These are phyloP conservation scores for Tricladium varicosporioides DNA, from an alignment of 2,329 filamentous ascomycete genomes.

Conservation along the genomic window DNA sequence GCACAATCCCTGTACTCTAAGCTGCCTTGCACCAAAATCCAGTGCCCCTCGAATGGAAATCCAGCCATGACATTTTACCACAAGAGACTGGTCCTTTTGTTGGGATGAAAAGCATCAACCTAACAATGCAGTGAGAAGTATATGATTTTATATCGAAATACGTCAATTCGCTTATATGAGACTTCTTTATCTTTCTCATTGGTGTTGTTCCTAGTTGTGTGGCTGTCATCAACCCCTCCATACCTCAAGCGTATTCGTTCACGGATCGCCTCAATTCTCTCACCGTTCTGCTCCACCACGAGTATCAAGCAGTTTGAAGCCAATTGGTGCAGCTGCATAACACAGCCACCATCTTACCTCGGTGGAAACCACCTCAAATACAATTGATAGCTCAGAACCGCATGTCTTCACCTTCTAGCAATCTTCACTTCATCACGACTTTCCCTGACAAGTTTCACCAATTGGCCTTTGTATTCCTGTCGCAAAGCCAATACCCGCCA, in stretches of 20 bases:
- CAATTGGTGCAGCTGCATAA: neutral
- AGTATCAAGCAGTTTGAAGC: neutral
- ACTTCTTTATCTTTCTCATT: neutral
- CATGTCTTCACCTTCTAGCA: neutral
- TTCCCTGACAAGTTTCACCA: neutral
- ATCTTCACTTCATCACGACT: neutral
- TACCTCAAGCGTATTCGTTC: neutral
- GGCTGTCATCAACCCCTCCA: neutral
- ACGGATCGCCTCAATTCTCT: neutral
- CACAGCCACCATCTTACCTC: neutral
- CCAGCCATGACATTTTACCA: neutral
- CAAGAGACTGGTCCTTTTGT: neutral
- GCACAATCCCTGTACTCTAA: constrained; percentile 4
- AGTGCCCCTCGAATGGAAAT: neutral
- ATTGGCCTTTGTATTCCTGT: neutral
- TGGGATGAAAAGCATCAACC: neutral
- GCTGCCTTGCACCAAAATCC: neutral
- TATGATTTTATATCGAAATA: neutral
- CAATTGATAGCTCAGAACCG: neutral
- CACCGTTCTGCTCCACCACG: neutral
- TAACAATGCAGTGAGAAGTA: neutral
- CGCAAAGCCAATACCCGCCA: neutral
- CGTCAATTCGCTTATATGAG: neutral
- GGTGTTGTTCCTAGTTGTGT: neutral
- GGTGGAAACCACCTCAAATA: neutral